These are phyloP conservation scores for Aureobasidium sp. DNA, from an alignment of 2,329 filamentous ascomycete genomes.

Conservation along the genomic window DNA sequence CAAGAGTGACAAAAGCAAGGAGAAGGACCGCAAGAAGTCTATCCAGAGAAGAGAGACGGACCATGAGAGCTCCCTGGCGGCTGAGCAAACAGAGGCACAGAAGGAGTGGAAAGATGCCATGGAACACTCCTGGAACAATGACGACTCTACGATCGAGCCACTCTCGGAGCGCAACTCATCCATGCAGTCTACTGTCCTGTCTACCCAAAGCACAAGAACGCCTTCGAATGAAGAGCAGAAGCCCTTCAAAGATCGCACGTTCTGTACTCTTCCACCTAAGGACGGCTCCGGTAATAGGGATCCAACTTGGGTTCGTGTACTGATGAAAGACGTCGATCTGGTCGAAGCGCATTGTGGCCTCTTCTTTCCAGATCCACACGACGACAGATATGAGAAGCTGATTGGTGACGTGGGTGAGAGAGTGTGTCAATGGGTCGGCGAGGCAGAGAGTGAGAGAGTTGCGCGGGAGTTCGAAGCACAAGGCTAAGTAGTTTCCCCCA, in stretches of 20 bases:
- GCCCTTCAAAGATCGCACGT: constrained; percentile 58
- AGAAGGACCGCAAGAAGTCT: constrained; percentile 21
- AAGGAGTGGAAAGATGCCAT: constrained; percentile 13
- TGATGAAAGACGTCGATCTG: constrained; percentile 78
- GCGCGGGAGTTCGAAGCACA: constrained; percentile 12
- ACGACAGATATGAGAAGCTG: constrained; percentile 39
- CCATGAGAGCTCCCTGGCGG: not conserved
- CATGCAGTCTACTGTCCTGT: not conserved
- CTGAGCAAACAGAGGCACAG: constrained; percentile 7
- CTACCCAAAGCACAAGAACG: not conserved
- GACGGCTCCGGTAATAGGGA: constrained; percentile 54
- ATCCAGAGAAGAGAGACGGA: not conserved
- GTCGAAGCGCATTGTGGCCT: constrained; percentile 78
- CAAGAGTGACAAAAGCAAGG: constrained; percentile 30
- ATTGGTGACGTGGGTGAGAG: constrained; percentile 32
- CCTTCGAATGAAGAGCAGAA: constrained; percentile 17
- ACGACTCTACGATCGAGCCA: constrained; percentile 10
- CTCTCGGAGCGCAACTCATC: not conserved
- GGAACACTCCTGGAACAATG: constrained; percentile 10
- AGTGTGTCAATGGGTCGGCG: constrained; percentile 30
- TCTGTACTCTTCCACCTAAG: constrained; percentile 65
- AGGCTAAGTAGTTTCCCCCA: not conserved
- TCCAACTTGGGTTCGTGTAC: constrained; percentile 67
- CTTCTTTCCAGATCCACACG: constrained; percentile 58
- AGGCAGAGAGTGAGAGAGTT: constrained; percentile 20